Conservation (phyloP, 2,329 filamentous ascomycete species). For the Diaporthe ilicicola region DNA sequence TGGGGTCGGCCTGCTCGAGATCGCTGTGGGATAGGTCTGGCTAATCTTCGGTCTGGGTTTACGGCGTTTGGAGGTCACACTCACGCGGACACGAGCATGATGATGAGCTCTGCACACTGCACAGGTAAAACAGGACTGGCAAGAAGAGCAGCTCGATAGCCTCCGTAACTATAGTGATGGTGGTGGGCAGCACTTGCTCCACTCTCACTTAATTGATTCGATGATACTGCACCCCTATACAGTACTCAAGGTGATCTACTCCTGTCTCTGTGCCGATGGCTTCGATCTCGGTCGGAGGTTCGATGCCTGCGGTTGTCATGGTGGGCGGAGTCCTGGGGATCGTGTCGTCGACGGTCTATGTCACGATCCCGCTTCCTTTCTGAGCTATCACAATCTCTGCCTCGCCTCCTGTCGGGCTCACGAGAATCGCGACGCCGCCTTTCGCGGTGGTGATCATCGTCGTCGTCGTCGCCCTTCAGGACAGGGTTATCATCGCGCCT, state of each 20-base stretch:
- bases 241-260: conserved; percentile 51
- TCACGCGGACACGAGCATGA: neutral
- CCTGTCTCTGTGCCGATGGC: conserved; percentile 45
- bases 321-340: conserved; percentile 42
- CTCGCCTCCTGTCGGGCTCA: conserved; percentile 42
- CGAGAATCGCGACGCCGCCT: conserved; percentile 39
- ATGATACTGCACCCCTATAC: neutral
- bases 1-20: neutral
- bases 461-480: conserved; percentile 35
- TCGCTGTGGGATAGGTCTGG: neutral
- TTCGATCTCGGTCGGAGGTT: conserved; percentile 39
- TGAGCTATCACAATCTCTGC: conserved; percentile 37
- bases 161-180: neutral
- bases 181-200: neutral
- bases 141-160: conserved; percentile 5
- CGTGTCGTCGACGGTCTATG: conserved; percentile 41
- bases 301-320: conserved; percentile 21
- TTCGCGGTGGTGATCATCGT: conserved; percentile 31
- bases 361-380: conserved; percentile 40
- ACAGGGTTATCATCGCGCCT: conserved; percentile 48
- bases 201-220: neutral
- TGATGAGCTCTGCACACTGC: conserved; percentile 26
- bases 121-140: conserved; percentile 31
- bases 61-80: conserved; percentile 37
- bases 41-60: neutral